Conservation (phyloP, 208 protist species). For the Acanthamoeba divionensis region DNA sequence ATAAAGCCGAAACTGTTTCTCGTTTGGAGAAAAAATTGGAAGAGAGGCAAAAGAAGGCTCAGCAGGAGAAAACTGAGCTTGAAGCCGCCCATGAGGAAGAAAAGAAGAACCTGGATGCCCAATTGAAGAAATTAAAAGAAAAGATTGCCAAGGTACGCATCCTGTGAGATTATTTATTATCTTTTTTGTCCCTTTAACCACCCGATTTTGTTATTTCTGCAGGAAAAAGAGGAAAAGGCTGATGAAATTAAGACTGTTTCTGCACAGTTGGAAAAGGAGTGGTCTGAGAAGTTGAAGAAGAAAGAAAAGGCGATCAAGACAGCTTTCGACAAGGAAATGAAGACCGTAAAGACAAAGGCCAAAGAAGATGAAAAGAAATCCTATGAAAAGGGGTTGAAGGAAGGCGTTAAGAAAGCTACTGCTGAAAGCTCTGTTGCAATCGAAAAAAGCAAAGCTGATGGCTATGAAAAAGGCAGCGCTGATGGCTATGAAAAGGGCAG, state of each 20-base stretch:
- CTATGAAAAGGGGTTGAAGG: not conserved
- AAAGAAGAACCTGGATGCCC: not conserved
- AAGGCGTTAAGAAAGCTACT: not conserved
- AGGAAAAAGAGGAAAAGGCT: not conserved
- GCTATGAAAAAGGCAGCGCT: not conserved
- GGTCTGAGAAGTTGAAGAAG: not conserved
- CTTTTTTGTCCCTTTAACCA: too few species aligned
- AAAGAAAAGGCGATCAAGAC: not conserved
- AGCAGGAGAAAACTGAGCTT: not conserved
- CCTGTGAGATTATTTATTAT: too few species aligned
- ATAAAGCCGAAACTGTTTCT: not conserved
- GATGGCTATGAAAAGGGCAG: not conserved
- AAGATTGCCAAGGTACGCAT: too few species aligned
- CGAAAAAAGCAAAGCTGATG: not conserved
- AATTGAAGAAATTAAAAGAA: not conserved
- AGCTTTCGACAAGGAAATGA: not conserved
- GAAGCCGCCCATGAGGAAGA: not conserved
- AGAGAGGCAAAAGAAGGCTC: not conserved
- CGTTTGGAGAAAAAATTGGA: not conserved
- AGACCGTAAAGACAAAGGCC: not conserved
- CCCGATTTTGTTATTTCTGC: too few species aligned
- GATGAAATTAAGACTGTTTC: not conserved
- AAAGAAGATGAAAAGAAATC: not conserved
- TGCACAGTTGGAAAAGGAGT: not conserved
- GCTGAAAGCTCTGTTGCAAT: not conserved